Evolutionary conservation across 192 early-diverging fungal genomes (phyloP).

Genomic region (Spinellus fusiger): DNA sequence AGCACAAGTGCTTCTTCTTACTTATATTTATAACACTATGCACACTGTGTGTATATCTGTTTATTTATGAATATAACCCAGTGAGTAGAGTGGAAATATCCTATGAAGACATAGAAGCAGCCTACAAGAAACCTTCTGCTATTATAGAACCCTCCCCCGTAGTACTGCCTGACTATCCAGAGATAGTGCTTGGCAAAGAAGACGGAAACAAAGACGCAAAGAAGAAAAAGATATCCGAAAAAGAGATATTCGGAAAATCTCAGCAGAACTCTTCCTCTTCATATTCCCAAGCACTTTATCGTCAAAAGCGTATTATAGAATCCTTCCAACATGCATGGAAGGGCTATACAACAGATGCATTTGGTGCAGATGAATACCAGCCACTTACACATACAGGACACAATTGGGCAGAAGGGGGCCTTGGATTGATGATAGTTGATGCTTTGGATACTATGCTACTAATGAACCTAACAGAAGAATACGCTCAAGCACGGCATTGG

Average conservation of each 20-base stretch:
- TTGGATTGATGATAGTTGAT: conserved; percentile 83
- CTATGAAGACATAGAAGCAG: neutral
- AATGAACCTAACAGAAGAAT: conserved; percentile 74
- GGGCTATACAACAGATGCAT: conserved; percentile 72
- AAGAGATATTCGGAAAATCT: neutral
- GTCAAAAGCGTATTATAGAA: conserved; percentile 50
- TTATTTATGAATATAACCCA: neutral
- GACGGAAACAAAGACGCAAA: neutral
- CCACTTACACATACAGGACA: conserved; percentile 62
- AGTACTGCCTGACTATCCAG: neutral
- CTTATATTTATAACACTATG: neutral
- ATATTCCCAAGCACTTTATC: conserved; percentile 37
- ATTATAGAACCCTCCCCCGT: neutral
- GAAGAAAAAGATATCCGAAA: too few species aligned
- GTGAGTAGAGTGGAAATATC: neutral
- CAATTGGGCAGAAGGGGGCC: conserved; percentile 61
- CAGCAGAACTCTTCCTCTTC: too few species aligned
- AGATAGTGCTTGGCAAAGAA: conserved; percentile 3
- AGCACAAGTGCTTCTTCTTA: neutral
- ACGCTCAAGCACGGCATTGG: conserved; percentile 59
- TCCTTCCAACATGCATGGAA: conserved; percentile 79
- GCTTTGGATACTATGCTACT: conserved; percentile 77
- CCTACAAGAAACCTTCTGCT: neutral
- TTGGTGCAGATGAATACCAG: conserved; percentile 81
- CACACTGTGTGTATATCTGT: neutral